phyloP scores from a whole-genome alignment of 140 eudicot species.

The Bidens hawaiensis region DNA sequence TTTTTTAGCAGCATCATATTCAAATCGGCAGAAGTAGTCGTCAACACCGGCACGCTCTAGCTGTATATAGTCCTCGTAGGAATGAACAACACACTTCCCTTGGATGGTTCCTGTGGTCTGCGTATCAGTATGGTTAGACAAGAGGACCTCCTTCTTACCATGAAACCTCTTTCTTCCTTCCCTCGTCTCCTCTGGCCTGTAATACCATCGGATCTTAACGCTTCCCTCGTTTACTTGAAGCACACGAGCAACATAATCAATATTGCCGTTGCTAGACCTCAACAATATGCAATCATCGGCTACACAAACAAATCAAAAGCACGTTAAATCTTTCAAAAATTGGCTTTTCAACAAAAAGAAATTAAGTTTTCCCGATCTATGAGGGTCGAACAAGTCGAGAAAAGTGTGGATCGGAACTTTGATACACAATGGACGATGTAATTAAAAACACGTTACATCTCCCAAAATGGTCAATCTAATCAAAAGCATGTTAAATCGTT shows the following conservation, averaged over 20 bases:
- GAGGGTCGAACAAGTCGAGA: no score
- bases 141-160: background rate
- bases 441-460: no score
- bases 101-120: background rate
- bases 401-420: no score
- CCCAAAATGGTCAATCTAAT: no score
- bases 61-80: background rate
- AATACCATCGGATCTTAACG: background rate
- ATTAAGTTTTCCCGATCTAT: no score
- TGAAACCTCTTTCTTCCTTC: no score
- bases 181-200: no score
- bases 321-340: background rate
- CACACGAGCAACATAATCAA: background rate
- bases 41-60: background rate
- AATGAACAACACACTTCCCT: background rate
- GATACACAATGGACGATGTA: no score
- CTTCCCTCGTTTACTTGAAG: no score
- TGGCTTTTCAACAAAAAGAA: no score
- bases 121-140: background rate
- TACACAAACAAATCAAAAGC: no score
- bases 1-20: background rate
- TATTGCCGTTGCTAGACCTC: background rate
- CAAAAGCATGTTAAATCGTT: no score
- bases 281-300: background rate
- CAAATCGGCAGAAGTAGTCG: background rate